Conservation (phyloP, 129 eudicot species). For the Sambucus nigra region DNA sequence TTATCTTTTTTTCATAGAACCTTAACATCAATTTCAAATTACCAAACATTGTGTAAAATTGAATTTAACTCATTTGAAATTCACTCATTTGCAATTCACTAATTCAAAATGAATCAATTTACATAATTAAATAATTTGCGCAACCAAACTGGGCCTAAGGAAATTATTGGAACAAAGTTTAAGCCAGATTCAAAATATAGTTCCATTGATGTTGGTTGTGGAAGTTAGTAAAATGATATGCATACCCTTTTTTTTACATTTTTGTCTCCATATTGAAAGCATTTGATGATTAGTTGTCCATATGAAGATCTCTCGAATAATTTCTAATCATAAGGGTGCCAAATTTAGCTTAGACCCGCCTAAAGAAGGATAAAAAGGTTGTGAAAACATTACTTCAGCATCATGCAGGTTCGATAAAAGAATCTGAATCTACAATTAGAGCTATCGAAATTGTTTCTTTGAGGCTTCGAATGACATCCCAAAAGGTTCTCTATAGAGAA, state of each 20-base stretch:
- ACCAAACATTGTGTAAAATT: too few species aligned
- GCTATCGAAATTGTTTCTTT: slow-evolving; percentile 36
- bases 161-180: slow-evolving; percentile 45
- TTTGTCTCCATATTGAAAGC: not conserved
- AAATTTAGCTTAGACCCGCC: slow-evolving; percentile 41
- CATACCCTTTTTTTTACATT: not conserved
- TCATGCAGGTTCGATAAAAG: slow-evolving; percentile 34
- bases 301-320: slow-evolving; percentile 17
- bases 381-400: slow-evolving; percentile 34
- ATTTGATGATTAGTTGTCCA: slow-evolving; percentile 9
- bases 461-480: slow-evolving; percentile 55
- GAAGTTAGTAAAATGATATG: slow-evolving; percentile 48
- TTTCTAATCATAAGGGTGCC: slow-evolving; percentile 28
- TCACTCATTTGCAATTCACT: too few species aligned
- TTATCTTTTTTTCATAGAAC: too few species aligned
- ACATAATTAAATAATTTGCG: too few species aligned
- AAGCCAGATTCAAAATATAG: slow-evolving; percentile 57
- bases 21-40: too few species aligned
- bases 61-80: too few species aligned
- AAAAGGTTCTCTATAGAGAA: slow-evolving; percentile 44
- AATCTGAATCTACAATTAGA: slow-evolving; percentile 20
- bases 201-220: slow-evolving; percentile 54
- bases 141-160: too few species aligned
- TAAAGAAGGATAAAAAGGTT: slow-evolving; percentile 60
- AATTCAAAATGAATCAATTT: too few species aligned